Evolutionary conservation across 805 yeast genomes (phyloP).

Genomic region (Kluyveromyces wickerhamii): DNA sequence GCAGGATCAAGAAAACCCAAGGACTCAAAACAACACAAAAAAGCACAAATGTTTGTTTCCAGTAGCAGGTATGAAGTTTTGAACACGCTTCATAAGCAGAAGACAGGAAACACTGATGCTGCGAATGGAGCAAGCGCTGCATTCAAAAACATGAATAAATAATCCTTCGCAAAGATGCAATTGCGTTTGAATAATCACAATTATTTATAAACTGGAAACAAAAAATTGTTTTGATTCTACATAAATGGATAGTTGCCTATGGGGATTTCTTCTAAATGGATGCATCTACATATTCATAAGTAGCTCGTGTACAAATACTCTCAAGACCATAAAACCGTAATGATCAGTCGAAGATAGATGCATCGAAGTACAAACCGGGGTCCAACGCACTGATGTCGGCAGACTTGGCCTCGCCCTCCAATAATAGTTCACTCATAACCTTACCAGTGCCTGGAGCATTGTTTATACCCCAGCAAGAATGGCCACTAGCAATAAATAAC

Average conservation of each 20-base stretch:
- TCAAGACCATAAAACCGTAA: no score
- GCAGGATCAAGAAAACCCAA: constrained; percentile 2
- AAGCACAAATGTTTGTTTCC: constrained; percentile 28
- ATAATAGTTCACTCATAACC: constrained; percentile 73
- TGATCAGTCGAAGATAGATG: constrained; percentile 33
- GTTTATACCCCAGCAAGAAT: constrained; percentile 98
- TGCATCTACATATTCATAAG: no score
- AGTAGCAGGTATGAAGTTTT: constrained; percentile 29
- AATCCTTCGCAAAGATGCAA: no score
- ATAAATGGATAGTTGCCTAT: no score
- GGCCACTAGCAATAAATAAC: constrained; percentile 81
- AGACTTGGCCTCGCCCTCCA: constrained; percentile 73
- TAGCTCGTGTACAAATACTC: no score
- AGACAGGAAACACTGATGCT: constrained; percentile 16
- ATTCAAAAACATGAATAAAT: constrained; percentile 12
- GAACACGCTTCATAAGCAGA: constrained; percentile 16
- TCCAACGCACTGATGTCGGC: constrained; percentile 79
- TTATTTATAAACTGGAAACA: background rate
- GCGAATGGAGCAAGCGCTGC: constrained; percentile 31
- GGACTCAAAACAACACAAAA: constrained; percentile 12
- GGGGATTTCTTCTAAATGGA: no score
- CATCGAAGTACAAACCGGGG: constrained; percentile 83
- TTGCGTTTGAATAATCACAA: no score
- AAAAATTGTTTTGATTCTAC: no score
- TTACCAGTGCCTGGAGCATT: constrained; percentile 98